These are phyloP conservation scores for Plasmodium knowlesi DNA, from an alignment of 169 alveolate genomes.

Conservation along the genomic window DNA sequence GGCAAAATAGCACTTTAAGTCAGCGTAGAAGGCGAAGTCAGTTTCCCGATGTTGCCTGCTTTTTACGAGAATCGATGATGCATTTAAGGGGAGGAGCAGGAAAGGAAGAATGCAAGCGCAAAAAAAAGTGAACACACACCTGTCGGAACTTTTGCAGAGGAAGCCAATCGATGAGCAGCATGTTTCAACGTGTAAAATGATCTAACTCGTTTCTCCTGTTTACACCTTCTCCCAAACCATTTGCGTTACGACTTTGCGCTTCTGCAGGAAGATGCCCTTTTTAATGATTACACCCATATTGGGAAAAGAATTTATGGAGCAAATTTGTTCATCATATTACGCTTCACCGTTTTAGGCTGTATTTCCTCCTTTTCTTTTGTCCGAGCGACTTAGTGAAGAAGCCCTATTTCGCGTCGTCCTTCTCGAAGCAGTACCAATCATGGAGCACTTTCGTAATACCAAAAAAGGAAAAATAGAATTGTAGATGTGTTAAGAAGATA, in stretches of 20 bases:
- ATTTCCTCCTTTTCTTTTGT: neutral
- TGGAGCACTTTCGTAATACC: constrained; percentile 33
- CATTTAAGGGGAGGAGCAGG: neutral
- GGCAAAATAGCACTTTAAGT: neutral
- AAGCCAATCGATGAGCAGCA: neutral
- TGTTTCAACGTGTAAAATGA: neutral
- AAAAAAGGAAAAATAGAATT: neutral
- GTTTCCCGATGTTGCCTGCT: neutral
- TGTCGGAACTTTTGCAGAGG: neutral
- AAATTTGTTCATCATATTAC: neutral
- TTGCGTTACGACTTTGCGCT: neutral
- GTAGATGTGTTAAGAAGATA: neutral
- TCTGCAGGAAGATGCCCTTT: neutral
- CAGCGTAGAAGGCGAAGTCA: neutral
- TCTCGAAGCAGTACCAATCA: neutral
- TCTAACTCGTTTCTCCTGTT: neutral
- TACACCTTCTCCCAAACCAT: neutral
- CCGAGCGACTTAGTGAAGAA: neutral
- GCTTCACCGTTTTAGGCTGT: neutral
- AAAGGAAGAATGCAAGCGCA: neutral
- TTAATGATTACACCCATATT: neutral
- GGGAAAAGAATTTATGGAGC: neutral
- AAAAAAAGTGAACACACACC: neutral
- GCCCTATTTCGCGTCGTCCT: neutral
- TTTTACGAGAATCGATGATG: neutral